These are phyloP conservation scores for Ambrosia artemisiifolia DNA, from an alignment of 129 eudicot genomes.

Conservation along the genomic window DNA sequence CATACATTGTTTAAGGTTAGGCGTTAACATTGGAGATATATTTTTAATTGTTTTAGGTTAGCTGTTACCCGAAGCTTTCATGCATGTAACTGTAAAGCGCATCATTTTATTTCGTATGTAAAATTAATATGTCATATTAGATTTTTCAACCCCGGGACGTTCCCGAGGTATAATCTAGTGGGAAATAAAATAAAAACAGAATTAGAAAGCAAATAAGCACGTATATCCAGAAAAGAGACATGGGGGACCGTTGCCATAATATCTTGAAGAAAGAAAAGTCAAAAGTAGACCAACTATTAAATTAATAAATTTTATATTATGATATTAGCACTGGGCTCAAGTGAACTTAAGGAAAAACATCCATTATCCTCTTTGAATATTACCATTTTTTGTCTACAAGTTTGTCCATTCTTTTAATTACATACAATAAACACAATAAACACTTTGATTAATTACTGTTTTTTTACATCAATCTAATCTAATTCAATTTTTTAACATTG, in stretches of 20 bases:
- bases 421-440: not conserved
- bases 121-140: no score
- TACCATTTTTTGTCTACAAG: not conserved
- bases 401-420: not conserved
- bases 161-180: no score
- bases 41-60: no score
- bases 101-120: no score
- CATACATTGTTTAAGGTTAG: no score
- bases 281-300: not conserved
- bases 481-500: no score
- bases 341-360: not conserved
- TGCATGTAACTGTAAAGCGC: no score
- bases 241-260: not conserved
- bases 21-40: no score
- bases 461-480: no score
- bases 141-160: no score
- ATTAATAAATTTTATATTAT: not conserved
- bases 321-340: conserved; percentile 13
- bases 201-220: not conserved
- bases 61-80: no score
- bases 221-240: not conserved
- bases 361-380: not conserved
- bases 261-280: conserved; percentile 3
- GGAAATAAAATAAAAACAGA: not conserved
- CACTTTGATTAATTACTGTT: not conserved